Evolutionary conservation across 192 early-diverging fungal genomes (phyloP).

Genomic region (Backusella psychrophila): DNA sequence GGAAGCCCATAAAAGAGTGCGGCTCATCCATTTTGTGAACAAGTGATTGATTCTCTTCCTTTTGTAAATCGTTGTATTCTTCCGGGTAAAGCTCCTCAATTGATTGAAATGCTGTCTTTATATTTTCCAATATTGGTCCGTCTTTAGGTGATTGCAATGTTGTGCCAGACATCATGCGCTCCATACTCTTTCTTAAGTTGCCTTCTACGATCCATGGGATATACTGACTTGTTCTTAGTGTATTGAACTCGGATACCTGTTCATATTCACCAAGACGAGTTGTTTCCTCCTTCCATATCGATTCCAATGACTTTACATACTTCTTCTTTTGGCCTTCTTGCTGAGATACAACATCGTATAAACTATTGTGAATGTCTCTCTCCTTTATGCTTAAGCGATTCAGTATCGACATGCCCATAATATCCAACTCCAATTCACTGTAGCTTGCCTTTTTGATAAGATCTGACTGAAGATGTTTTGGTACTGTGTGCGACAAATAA

Average conservation of each 20-base stretch:
- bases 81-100: constrained; percentile 34
- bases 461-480: constrained; percentile 10
- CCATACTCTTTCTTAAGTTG: constrained; percentile 5
- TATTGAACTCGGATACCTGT: neutral
- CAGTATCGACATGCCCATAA: constrained; percentile 54
- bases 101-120: constrained; percentile 48
- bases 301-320: constrained; percentile 59
- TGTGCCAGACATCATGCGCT: neutral
- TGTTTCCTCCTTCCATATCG: constrained; percentile 65
- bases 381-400: constrained; percentile 56
- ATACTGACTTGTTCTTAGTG: neutral
- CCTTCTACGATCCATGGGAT: constrained; percentile 18
- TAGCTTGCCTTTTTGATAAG: constrained; percentile 50
- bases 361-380: constrained; percentile 45
- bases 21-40: neutral
- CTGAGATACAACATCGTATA: constrained; percentile 35
- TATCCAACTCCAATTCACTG: constrained; percentile 80
- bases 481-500: constrained; percentile 19
- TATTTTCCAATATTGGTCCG: neutral
- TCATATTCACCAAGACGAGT: constrained; percentile 29
- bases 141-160: neutral
- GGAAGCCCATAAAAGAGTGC: neutral
- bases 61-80: neutral
- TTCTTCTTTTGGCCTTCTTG: constrained; percentile 27
- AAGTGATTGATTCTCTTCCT: neutral